phyloP scores from a whole-genome alignment of 345 rosid species.

The Euphorbia peplus region DNA sequence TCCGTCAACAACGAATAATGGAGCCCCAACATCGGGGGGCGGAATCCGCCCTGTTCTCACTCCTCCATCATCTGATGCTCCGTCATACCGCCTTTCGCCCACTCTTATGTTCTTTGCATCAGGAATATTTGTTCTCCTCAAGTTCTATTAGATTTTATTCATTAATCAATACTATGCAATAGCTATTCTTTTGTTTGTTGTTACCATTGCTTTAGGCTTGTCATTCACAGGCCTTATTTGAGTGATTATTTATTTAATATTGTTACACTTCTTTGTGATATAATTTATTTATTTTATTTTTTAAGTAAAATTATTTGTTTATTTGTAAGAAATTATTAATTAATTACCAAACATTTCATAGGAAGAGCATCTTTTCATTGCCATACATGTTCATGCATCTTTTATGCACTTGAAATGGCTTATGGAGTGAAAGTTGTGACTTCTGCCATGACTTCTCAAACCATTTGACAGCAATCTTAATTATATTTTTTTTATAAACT shows the following conservation, averaged over 20 bases:
- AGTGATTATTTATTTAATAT: slow-evolving; percentile 21
- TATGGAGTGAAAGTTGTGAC: neutral
- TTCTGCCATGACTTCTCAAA: neutral
- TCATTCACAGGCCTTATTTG: slow-evolving; percentile 11
- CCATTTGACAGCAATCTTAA: neutral
- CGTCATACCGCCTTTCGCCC: slow-evolving; percentile 37
- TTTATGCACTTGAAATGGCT: neutral
- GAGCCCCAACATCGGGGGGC: slow-evolving; percentile 36
- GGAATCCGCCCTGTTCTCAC: slow-evolving; percentile 57
- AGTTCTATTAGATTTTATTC: slow-evolving; percentile 27
- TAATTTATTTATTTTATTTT: too few relatives aligned
- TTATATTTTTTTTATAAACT: too few relatives aligned
- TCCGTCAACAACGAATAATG: slow-evolving; percentile 28
- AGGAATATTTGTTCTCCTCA: slow-evolving; percentile 40
- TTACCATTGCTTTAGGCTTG: neutral
- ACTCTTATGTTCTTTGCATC: slow-evolving; percentile 42
- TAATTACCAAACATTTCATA: too few relatives aligned
- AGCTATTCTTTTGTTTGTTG: slow-evolving; percentile 15
- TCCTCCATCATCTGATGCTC: slow-evolving; percentile 49
- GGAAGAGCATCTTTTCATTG: neutral
- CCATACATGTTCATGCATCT: slow-evolving; percentile 3
- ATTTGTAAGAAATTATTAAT: neutral
- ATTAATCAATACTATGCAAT: neutral
- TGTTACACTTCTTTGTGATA: neutral
- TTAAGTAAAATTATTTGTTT: neutral